Evolutionary conservation across 805 yeast species (phyloP), one percentile per base, ranked within the genome.

Genomic region (Candida ulmi): DNA sequence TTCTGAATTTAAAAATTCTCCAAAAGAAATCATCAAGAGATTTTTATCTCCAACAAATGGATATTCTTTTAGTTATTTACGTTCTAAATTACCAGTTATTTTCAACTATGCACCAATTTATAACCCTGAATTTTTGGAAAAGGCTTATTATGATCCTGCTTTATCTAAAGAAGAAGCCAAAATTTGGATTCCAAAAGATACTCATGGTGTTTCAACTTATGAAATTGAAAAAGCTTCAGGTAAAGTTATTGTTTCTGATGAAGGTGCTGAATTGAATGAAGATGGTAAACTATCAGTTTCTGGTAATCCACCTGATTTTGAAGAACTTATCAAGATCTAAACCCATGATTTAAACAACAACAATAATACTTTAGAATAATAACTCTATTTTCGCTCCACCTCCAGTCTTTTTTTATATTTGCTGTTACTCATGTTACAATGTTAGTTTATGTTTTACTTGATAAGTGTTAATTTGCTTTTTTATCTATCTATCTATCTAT

Each of bases 301-400:
- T 21, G 86, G 83, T 30, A 75, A 78, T 38, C 93, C 93, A 37
- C 93, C 93, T 4, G 74, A 75, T 36, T 83, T 76, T 56, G 81
- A 76, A 51, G 73, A 68, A 13, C 47, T 35, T 13, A 37, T 49
- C 7, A 45, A 45, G 24, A 35, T 33, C 18, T 46, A 13, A 26
- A 21, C 9, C 9, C 6, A 6, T 21, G 24, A n/a, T n/a, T n/a
- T n/a, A n/a, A n/a, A n/a, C n/a, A n/a, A n/a, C n/a, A n/a, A n/a
- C n/a, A n/a, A n/a, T n/a, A n/a, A n/a, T n/a, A n/a, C n/a, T n/a
- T n/a, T n/a, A n/a, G n/a, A n/a, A n/a, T n/a, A n/a, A n/a, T n/a
- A n/a, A n/a, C n/a, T n/a, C n/a, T n/a, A n/a, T n/a, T n/a, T n/a
- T n/a, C n/a, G n/a, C n/a, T n/a, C n/a, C n/a, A n/a, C n/a, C n/a